Percentiles rank a stretch among this genome's conserved stretches.
Evolutionary conservation across 2,329 filamentous ascomycete species (phyloP).

Genomic region (Akanthomyces dipterigenus): DNA sequence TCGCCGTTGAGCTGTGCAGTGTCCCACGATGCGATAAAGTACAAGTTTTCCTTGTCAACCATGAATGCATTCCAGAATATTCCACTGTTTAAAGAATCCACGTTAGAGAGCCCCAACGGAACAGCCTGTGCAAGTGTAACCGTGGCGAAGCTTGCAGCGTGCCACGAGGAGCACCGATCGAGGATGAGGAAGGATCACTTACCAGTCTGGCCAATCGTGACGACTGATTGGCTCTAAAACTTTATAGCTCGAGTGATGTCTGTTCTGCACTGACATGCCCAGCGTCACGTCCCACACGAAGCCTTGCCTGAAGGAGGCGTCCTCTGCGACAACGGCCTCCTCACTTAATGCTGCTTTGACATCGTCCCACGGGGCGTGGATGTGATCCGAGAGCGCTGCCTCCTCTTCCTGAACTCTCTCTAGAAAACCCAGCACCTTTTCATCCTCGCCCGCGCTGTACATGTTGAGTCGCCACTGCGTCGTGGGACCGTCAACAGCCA

Average conservation of each 20-base stretch:
- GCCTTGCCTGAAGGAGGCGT: slow-evolving; percentile 29
- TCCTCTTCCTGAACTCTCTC: slow-evolving; percentile 21
- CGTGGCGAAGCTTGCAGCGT: not conserved
- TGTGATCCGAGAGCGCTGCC: slow-evolving; percentile 19
- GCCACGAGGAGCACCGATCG: not conserved
- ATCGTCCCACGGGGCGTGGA: slow-evolving; percentile 29
- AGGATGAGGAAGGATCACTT: slow-evolving; percentile 14
- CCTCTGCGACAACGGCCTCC: slow-evolving; percentile 24
- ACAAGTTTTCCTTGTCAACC: slow-evolving; percentile 25
- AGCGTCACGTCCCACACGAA: slow-evolving; percentile 34
- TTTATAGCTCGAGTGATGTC: slow-evolving; percentile 16
- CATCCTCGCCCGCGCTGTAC: slow-evolving; percentile 19
- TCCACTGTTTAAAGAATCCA: slow-evolving; percentile 19
- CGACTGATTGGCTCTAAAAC: slow-evolving; percentile 24
- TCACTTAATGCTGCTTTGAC: slow-evolving; percentile 26
- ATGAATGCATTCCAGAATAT: slow-evolving; percentile 34
- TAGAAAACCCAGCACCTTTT: slow-evolving; percentile 22
- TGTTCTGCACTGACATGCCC: slow-evolving; percentile 18
- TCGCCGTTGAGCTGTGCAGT: slow-evolving; percentile 31
- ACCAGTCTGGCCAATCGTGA: slow-evolving; percentile 34
- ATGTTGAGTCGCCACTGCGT: slow-evolving; percentile 31
- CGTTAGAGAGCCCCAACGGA: not conserved
- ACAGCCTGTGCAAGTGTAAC: not conserved
- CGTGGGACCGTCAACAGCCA: slow-evolving; percentile 32
- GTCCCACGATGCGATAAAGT: slow-evolving; percentile 33